A percentile compares a stretch with the other conserved stretches of the same genome.
Evolutionary conservation across 1,139 yeast genomes (phyloP).

Genomic region (Entelexis sorbosivorans): DNA sequence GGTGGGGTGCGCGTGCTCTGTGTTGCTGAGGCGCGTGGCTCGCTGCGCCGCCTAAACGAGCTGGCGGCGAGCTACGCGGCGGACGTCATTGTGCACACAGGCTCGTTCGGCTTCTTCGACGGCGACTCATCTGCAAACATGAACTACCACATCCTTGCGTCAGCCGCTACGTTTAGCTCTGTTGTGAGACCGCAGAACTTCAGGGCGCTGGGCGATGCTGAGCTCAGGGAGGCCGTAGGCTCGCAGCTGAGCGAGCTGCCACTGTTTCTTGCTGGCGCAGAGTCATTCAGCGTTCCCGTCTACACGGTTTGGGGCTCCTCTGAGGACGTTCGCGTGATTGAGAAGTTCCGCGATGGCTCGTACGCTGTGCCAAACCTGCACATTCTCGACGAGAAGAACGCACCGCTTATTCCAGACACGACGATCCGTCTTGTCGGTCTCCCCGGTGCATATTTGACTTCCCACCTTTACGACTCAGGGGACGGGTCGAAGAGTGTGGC

Average conservation of each 20-base stretch:
- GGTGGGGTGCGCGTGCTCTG: slow-evolving; percentile 38
- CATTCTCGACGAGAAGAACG: slow-evolving; percentile 47
- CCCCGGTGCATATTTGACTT: slow-evolving; percentile 61
- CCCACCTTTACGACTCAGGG: slow-evolving; percentile 62
- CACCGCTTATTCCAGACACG: slow-evolving; percentile 29
- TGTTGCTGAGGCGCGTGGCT: slow-evolving; percentile 47
- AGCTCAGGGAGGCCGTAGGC: slow-evolving; percentile 32
- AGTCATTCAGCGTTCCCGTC: slow-evolving; percentile 48
- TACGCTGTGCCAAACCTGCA: slow-evolving; percentile 46
- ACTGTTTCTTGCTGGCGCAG: slow-evolving; percentile 41
- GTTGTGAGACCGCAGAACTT: slow-evolving; percentile 35
- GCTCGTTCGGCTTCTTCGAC: slow-evolving; percentile 72
- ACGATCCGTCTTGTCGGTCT: slow-evolving; percentile 52
- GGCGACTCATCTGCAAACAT: slow-evolving; percentile 45
- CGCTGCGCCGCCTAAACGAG: slow-evolving; percentile 38
- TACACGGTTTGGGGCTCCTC: slow-evolving; percentile 67
- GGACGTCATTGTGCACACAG: slow-evolving; percentile 54
- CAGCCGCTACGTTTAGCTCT: slow-evolving; percentile 59
- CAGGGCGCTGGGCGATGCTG: slow-evolving; percentile 27
- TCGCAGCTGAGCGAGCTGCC: slow-evolving; percentile 43
- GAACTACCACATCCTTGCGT: slow-evolving; percentile 37
- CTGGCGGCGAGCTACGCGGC: slow-evolving; percentile 41
- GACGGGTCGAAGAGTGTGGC: slow-evolving; percentile 37
- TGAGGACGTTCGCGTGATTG: slow-evolving; percentile 59
- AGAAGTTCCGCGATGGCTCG: slow-evolving; percentile 47